Conservation (phyloP, 306 rosid genomes). For the Prunus persica region Prunus_persica_NCBIv2 NC_034016.1:16197001-16197500, state of each 20-base stretch:
- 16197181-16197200: conserved; percentile 56
- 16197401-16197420: conserved; percentile 80
- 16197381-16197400: conserved; percentile 69
- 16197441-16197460: conserved; percentile 56
- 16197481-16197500: conserved; percentile 45
- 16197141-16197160: conserved; percentile 83
- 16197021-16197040: not conserved
- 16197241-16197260: not conserved
- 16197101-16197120: not conserved
- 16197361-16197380: conserved; percentile 73
- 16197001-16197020: not conserved
- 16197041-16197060: not conserved
- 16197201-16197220: conserved; percentile 92
- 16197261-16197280: not conserved
- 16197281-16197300: not conserved
- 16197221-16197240: conserved; percentile 31
- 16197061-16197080: not conserved
- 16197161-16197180: conserved; percentile 70
- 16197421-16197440: conserved; percentile 68
- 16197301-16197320: not conserved
- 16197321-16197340: conserved; percentile 81
- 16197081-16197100: not conserved
- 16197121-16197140: conserved; percentile 70
- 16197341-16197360: conserved; percentile 73
- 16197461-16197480: conserved; percentile 55